Conservation (phyloP, 768 basidiomycete species). For the Mycena epipterygia region DNA sequence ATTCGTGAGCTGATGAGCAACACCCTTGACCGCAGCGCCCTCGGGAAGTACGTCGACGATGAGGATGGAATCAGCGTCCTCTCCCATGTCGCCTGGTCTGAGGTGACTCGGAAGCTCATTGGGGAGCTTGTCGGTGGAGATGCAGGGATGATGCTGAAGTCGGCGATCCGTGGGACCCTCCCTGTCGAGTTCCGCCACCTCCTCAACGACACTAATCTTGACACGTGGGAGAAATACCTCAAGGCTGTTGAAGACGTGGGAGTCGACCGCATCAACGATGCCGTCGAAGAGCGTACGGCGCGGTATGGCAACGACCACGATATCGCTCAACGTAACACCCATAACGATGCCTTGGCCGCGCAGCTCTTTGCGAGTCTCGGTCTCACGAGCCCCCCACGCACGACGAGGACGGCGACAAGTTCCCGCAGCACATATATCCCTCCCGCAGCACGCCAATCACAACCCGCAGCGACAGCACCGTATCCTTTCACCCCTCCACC, state of each 20-base stretch:
- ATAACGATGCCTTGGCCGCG: background rate
- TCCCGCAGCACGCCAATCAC: background rate
- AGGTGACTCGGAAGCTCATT: background rate
- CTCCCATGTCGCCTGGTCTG: conserved; percentile 4
- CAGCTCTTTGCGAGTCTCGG: background rate
- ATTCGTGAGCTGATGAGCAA: background rate
- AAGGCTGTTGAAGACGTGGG: conserved; percentile 14
- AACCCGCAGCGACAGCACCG: background rate
- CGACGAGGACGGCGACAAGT: background rate
- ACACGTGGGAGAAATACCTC: conserved; percentile 21
- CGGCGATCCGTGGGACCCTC: background rate
- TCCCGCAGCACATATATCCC: background rate
- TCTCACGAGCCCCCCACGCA: background rate
- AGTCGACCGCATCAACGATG: conserved; percentile 9
- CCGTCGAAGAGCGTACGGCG: background rate
- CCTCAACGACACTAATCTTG: background rate
- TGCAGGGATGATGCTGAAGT: conserved; percentile 13
- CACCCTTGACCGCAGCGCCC: background rate
- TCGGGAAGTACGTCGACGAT: background rate
- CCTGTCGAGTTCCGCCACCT: conserved; percentile 13
- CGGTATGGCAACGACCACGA: background rate
- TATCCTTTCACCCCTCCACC: background rate
- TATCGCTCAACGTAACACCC: background rate
- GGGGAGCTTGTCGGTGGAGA: conserved; percentile 1
- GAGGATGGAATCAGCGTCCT: background rate